Conservation (phyloP, 169 alveolate species). For the Eimeria tenella region DNA sequence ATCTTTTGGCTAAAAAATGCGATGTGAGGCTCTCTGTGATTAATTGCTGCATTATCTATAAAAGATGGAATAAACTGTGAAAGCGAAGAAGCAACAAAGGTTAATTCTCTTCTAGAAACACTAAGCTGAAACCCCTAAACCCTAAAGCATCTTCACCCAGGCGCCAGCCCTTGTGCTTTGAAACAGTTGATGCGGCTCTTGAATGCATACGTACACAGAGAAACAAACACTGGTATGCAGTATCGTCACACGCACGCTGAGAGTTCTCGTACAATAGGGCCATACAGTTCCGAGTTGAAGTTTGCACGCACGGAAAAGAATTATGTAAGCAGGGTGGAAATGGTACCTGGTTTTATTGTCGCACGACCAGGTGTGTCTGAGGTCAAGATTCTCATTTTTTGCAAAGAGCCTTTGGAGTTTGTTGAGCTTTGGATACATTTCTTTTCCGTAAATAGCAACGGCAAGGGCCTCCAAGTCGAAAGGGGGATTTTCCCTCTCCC, state of each 20-base stretch:
- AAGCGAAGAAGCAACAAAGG: too few relatives aligned
- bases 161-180: too few relatives aligned
- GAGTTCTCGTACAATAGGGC: not conserved
- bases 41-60: too few relatives aligned
- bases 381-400: not conserved
- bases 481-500: not conserved
- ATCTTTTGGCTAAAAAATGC: too few relatives aligned
- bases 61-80: too few relatives aligned
- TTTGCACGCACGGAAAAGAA: too few relatives aligned
- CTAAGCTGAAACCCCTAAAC: too few relatives aligned
- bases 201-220: not conserved
- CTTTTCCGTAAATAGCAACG: not conserved
- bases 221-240: not conserved
- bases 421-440: not conserved
- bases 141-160: too few relatives aligned
- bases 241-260: not conserved
- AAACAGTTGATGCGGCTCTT: not conserved
- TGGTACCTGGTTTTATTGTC: not conserved
- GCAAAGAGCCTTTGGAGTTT: not conserved
- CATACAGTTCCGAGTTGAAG: not conserved
- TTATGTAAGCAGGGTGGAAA: not conserved
- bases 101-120: too few relatives aligned
- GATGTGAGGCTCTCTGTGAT: too few relatives aligned
- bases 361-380: constrained; percentile 21
- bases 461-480: not conserved